Evolutionary conservation across 1,284 basidiomycete species (phyloP), one percentile per base, ranked within the genome.

Genomic region (Phellinidium pouzarii): DNA sequence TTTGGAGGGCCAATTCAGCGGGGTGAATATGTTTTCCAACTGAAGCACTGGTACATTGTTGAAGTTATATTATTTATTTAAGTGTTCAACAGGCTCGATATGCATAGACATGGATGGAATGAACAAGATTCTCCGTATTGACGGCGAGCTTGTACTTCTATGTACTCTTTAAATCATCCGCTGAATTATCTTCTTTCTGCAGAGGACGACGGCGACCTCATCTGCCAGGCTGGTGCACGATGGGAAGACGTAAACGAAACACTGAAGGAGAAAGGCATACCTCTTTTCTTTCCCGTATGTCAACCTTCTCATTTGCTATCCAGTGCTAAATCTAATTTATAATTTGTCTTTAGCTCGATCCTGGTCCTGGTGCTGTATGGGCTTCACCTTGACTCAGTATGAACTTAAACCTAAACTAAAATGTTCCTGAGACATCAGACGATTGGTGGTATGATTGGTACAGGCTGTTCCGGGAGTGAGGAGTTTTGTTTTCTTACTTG

Each of bases 221-320:
- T 80, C 8, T 88, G 86, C 54, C 90, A 93, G 68, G 72, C 91
- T 36, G 94, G 93, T 4, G 78, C 86, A 27, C 77, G 82, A 34
- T 97, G 93, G 91, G 91, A 94, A 64, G 87, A 89, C 51, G 79
- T 98, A 53, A 98, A 97, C 62, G 71, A 73, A 19, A 72, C 78
- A 7, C 74, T 96, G 19, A 80, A 79, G 57, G 78, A 83, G 22
- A 76, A 82, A 61, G 84, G 75, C 1, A 81, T 84, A 50, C 77
- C 82, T 0, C 65, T 86, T 6, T 87, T 86, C 65, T 87, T 87
- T 60, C 84, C 84, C 11, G 84, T 84, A 62, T 61, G 75, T 60
- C 29, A 41, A 8, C 34, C 29, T 40, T 34, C 12, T 20, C 7
- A 36, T 44, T 23, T 27, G 23, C 25, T n/a, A 17, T 27, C 31